Evolutionary conservation across 106 monocot species (phyloP), one percentile per base, ranked within the genome.

Genomic region (Acorus gramineus): DNA sequence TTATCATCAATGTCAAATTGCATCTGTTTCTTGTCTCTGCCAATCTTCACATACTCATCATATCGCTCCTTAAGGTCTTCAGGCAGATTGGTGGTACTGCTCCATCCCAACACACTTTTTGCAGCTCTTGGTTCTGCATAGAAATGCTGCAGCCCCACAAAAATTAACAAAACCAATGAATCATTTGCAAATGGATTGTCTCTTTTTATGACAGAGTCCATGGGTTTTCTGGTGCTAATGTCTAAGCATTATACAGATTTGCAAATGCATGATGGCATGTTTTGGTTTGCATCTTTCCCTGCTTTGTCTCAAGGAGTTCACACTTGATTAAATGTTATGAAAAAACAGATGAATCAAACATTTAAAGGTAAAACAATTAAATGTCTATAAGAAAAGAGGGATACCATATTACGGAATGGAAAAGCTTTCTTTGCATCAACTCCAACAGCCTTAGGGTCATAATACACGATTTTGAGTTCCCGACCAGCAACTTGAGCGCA

Each of bases 101-200:
- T 77, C 96, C 96, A 96, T 45, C 87, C 87, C 43, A 96, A 62
- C 52, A 66, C 49, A 71, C 85, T 76, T 60, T 91, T 96, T 8
- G 96, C 91, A 11, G 82, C 91, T 77, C 96, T 83, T 13, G 96
- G 96, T 70, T 96, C 96, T 6, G 96, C 85, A 50, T 96, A 96
- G 66, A 96, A 96, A 46, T 96, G 96, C 96, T 96, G 80, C 78
- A 80, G 4, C 4, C 28, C 28, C 28, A 28, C 28, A 28, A 28
- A 28, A 6, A 14, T 42, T 59, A 53, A 8, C 44, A 7, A 6
- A 61, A 5, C 4, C 6, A 7, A 8, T 61, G 61, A 7, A 49
- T 28, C 5, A 14, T 5, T 51, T 6, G 46, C 11, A 52, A 52
- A 2, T 52, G 3, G 4, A 13, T 52, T 28, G 5, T 56, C 7